Conservation (phyloP, 176 grass and related monocot species). For the Oryza australiensis region DNA sequence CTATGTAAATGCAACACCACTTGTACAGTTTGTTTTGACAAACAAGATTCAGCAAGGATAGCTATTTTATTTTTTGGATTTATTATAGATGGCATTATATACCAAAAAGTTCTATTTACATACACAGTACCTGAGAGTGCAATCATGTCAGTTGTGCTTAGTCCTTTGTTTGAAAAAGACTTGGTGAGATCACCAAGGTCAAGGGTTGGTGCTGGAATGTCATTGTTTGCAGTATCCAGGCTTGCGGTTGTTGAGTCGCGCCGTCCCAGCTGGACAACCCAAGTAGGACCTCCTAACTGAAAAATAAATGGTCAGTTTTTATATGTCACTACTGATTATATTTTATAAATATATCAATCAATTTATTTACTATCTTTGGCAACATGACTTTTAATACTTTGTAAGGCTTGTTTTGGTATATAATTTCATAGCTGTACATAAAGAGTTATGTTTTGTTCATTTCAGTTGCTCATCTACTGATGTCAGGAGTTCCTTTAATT, state of each 20-base stretch:
- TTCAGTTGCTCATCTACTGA: neutral
- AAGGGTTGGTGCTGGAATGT: slow-evolving; percentile 41
- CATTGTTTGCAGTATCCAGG: slow-evolving; percentile 49
- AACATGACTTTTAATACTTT: neutral
- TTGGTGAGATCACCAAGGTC: slow-evolving; percentile 45
- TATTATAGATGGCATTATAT: neutral
- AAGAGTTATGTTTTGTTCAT: neutral
- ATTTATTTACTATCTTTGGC: neutral
- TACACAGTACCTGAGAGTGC: slow-evolving; percentile 54
- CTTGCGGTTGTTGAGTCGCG: slow-evolving; percentile 57
- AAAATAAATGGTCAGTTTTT: slow-evolving; percentile 1
- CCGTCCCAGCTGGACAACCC: slow-evolving; percentile 53
- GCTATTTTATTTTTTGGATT: neutral
- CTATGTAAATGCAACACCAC: too few species aligned
- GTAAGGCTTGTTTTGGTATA: neutral
- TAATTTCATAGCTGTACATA: neutral
- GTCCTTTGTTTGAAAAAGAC: slow-evolving; percentile 54
- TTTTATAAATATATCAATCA: neutral
- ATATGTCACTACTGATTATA: neutral
- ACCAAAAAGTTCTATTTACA: neutral
- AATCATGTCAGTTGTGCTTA: slow-evolving; percentile 57
- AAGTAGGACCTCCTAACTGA: slow-evolving; percentile 65
- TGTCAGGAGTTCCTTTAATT: neutral
- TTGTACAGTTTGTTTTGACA: too few species aligned
- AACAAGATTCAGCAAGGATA: too few species aligned